Conservation (phyloP, 2,329 filamentous ascomycete genomes). For the Domatiomyces catenatus region DNA sequence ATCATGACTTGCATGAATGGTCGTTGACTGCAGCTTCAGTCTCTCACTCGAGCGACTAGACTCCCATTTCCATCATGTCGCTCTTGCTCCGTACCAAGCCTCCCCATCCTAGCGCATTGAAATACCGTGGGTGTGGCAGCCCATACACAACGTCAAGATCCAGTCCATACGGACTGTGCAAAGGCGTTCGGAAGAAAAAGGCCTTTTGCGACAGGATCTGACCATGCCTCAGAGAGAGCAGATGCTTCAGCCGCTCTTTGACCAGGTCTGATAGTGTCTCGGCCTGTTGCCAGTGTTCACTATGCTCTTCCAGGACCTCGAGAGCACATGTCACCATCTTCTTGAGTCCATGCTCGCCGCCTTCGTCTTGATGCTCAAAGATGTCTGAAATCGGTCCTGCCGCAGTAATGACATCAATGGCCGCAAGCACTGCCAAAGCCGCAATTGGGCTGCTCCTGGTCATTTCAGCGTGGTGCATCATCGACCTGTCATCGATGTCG, state of each 20-base stretch:
- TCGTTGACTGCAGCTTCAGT: slow-evolving; percentile 44
- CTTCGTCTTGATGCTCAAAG: slow-evolving; percentile 11
- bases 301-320: slow-evolving; percentile 40
- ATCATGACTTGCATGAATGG: slow-evolving; percentile 14
- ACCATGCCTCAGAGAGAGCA: slow-evolving; percentile 23
- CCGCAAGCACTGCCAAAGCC: slow-evolving; percentile 46
- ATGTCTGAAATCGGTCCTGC: slow-evolving; percentile 40
- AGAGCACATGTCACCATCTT: slow-evolving; percentile 39
- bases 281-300: slow-evolving; percentile 45
- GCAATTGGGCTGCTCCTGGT: slow-evolving; percentile 18
- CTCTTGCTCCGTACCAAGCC: slow-evolving; percentile 4
- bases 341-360: slow-evolving; percentile 25
- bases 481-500: slow-evolving; percentile 4
- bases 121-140: slow-evolving; percentile 18
- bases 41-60: slow-evolving; percentile 55
- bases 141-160: slow-evolving; percentile 32
- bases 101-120: slow-evolving; percentile 20
- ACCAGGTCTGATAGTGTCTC: slow-evolving; percentile 37
- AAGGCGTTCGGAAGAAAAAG: slow-evolving; percentile 23
- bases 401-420: slow-evolving; percentile 51
- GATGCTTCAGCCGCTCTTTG: slow-evolving; percentile 30
- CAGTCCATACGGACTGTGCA: slow-evolving; percentile 27
- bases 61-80: slow-evolving; percentile 34
- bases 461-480: not conserved
- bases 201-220: slow-evolving; percentile 21